Evolutionary conservation across 2,329 filamentous ascomycete species (phyloP), one percentile per base, ranked within the genome.

Genomic region (Pleoardoris graminearum): DNA sequence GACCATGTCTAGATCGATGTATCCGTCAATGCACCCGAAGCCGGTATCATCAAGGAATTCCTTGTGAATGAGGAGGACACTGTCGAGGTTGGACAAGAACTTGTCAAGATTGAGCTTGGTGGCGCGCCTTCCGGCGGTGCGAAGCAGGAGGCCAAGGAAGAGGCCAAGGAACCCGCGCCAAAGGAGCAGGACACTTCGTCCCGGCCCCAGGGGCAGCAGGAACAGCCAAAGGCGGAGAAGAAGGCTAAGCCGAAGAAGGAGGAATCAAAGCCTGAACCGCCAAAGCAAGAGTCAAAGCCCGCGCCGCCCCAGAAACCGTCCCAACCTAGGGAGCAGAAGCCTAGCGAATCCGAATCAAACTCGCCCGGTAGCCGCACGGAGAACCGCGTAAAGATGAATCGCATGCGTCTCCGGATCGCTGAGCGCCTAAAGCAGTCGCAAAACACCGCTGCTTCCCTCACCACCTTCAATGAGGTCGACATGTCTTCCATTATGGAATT

Each of bases 371-470:
- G 77, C 76, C 88, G 93, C 51, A 90, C 94, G 64, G 93, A 99
- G 80, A 88, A 90, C 60, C 86, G 91, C 56, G 91, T 97, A 69
- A 99, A 99, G 83, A 99, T 99, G 94, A 97, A 97, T 82, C 91
- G 94, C 61, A 99, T 99, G 94, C 91, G 94, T 61, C 85, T 97
- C 56, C 88, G 94, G 57, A 99, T 97, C 65, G 91, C 94, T 45
- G 94, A 99, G 80, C 91, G 94, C 65, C 84, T 99, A 61, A 99
- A 99, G 85, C 94, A 99, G 75, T 97, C 94, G 17, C 94, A 99
- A 75, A 99, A 99, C 79, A 97, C 94, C 1, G 93, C 94, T 45
- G 94, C 94, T 38, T 96, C 94, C 3, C 82, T 99, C 48, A 97
- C 94, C 42, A 99, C 94, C 22, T 99, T 99, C 83, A 97, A 99